These are phyloP conservation scores for Corylus heterophylla DNA, from an alignment of 306 rosid species.

Conservation along the genomic window DNA sequence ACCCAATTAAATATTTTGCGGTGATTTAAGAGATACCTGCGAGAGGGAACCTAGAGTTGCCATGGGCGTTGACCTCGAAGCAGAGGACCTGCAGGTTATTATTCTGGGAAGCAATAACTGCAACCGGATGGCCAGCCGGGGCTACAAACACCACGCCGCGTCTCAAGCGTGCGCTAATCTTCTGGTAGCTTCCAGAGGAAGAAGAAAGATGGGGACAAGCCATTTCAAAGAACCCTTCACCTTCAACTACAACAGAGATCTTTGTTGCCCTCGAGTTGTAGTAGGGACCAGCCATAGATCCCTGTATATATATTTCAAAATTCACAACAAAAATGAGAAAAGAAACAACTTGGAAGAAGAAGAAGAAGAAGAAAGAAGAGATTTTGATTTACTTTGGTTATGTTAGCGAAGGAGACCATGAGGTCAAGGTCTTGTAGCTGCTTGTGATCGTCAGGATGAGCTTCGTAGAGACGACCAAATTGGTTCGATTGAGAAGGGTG, in stretches of 20 bases:
- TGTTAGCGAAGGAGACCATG: conserved; percentile 47
- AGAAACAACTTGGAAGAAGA: background rate
- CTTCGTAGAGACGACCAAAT: conserved; percentile 52
- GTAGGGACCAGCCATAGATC: conserved; percentile 46
- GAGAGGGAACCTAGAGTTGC: conserved; percentile 43
- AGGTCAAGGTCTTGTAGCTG: conserved; percentile 44
- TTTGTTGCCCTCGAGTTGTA: conserved; percentile 55
- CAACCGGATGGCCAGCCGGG: conserved; percentile 65
- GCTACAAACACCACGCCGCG: conserved; percentile 45
- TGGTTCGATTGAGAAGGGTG: conserved; percentile 45
- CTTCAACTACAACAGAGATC: conserved; percentile 45
- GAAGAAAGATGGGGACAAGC: conserved; percentile 55
- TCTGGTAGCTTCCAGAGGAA: conserved; percentile 28
- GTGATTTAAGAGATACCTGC: conserved; percentile 27
- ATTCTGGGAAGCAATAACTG: conserved; percentile 29
- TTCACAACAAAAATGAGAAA: background rate
- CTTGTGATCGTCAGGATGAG: conserved; percentile 17
- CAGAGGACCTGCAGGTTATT: conserved; percentile 46
- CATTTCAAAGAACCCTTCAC: conserved; percentile 60
- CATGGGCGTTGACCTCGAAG: conserved; percentile 57
- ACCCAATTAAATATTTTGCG: too few relatives aligned
- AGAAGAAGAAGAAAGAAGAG: background rate
- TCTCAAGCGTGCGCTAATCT: conserved; percentile 31
- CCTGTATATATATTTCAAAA: conserved; percentile 25
- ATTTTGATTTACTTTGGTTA: conserved; percentile 40